These are phyloP conservation scores for Sphaceloma murrayae DNA, from an alignment of 2,329 filamentous ascomycete genomes.

Conservation along the genomic window DNA sequence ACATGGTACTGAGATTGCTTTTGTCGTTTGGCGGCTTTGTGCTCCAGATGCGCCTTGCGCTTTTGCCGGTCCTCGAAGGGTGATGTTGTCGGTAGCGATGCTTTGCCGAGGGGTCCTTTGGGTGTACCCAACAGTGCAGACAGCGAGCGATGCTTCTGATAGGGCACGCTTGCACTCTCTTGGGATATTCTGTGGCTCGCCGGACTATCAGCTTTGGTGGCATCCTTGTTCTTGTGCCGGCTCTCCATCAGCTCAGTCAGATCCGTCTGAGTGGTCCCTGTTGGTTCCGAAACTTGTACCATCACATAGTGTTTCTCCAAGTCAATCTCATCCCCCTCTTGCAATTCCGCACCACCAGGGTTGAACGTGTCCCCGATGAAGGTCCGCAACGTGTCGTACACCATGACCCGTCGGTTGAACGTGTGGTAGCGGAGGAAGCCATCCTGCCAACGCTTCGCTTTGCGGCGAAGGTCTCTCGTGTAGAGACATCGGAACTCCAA, in stretches of 20 bases:
- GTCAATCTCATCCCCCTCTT: conserved; percentile 71
- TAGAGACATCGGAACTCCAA: conserved; percentile 78
- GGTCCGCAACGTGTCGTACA: conserved; percentile 72
- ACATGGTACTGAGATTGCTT: conserved; percentile 23
- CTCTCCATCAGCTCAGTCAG: conserved; percentile 66
- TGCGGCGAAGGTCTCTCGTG: conserved; percentile 73
- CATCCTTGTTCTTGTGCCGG: conserved; percentile 40
- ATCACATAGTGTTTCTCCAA: conserved; percentile 66
- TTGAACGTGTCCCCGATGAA: conserved; percentile 80
- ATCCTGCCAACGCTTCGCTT: conserved; percentile 92
- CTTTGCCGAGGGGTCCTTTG: conserved; percentile 54
- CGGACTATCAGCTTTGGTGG: conserved; percentile 24
- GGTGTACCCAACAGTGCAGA: conserved; percentile 57
- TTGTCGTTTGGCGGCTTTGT: conserved; percentile 32
- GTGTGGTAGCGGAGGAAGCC: conserved; percentile 77
- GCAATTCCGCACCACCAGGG: conserved; percentile 57
- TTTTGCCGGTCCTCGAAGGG: conserved; percentile 52
- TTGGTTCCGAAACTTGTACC: conserved; percentile 68
- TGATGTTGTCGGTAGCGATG: conserved; percentile 48
- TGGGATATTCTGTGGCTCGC: conserved; percentile 5
- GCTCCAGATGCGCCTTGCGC: conserved; percentile 23
- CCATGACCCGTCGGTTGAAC: conserved; percentile 86
- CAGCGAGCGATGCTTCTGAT: conserved; percentile 48
- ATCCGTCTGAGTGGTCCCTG: conserved; percentile 68
- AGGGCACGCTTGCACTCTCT: conserved; percentile 22